phyloP scores from a whole-genome alignment of 1,284 basidiomycete species.

The Papiliotrema terrestris region DNA sequence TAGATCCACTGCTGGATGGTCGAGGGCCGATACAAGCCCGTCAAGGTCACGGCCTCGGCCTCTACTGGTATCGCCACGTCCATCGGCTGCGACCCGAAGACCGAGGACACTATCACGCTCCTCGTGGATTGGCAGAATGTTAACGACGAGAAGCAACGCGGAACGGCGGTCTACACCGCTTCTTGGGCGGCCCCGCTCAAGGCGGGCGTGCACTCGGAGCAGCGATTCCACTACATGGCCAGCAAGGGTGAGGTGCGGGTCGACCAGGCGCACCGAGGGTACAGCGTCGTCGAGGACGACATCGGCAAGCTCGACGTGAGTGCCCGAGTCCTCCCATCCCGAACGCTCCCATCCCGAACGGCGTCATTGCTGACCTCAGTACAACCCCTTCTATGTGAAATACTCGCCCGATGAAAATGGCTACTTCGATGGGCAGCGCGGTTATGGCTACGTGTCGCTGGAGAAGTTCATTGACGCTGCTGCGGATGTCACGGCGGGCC shows the following conservation, averaged over 20 bases:
- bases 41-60: conserved; percentile 80
- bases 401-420: conserved; percentile 87
- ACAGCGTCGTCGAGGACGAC: conserved; percentile 74
- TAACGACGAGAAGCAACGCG: conserved; percentile 61
- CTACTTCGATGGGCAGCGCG: conserved; percentile 87
- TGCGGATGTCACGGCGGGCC: conserved; percentile 64
- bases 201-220: conserved; percentile 67
- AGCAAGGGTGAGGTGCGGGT: conserved; percentile 88
- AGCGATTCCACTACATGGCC: conserved; percentile 92
- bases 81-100: conserved; percentile 61
- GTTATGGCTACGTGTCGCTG: conserved; percentile 83
- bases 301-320: conserved; percentile 58
- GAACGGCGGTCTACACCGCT: conserved; percentile 72
- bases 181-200: conserved; percentile 59
- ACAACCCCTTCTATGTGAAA: conserved; percentile 93
- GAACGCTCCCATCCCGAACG: neutral
- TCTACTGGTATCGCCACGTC: conserved; percentile 83
- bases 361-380: conserved; percentile 41
- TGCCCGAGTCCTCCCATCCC: conserved; percentile 1
- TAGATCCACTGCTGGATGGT: conserved; percentile 84
- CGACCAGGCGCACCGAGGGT: conserved; percentile 89
- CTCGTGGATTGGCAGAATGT: conserved; percentile 87
- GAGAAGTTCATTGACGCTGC: conserved; percentile 75
- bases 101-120: conserved; percentile 91
- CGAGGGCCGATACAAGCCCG: conserved; percentile 66